Percentiles rank a stretch among this genome's conserved stretches.
Evolutionary conservation across 495 filamentous ascomycete genomes (phyloP).

Genomic region (Hypoxylon rickii): DNA sequence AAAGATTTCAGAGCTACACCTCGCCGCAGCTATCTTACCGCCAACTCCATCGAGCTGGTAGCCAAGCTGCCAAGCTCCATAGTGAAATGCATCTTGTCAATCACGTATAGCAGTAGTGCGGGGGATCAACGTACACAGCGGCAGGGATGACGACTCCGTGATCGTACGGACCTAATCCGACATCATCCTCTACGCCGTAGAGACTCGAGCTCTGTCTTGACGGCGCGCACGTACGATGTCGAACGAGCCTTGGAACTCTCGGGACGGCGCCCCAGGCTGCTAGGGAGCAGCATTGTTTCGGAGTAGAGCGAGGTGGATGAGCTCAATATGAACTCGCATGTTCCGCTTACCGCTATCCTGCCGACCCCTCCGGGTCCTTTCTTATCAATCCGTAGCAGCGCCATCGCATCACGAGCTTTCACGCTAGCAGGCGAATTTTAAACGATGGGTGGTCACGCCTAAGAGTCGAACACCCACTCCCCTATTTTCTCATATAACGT

Average conservation of each 20-base stretch:
- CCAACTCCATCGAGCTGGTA: conserved; percentile 6
- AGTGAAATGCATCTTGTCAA: conserved; percentile 17
- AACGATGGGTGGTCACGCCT: conserved; percentile 10
- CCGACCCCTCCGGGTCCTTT: too few species aligned
- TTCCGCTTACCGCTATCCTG: too few species aligned
- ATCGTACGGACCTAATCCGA: too few species aligned
- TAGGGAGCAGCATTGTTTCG: too few species aligned
- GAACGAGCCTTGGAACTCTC: conserved; percentile 20
- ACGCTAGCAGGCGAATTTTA: neutral
- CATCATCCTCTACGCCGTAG: too few species aligned
- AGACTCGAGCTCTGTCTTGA: too few species aligned
- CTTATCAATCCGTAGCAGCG: conserved; percentile 20
- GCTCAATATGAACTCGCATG: neutral
- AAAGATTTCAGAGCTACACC: neutral
- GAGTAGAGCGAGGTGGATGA: conserved; percentile 1
- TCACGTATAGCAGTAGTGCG: conserved; percentile 23
- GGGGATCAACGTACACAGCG: conserved; percentile 12
- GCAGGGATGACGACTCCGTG: conserved; percentile 8
- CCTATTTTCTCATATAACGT: neutral
- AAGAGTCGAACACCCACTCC: conserved; percentile 5
- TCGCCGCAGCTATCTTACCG: neutral
- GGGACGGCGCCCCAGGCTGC: too few species aligned
- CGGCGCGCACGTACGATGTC: conserved; percentile 31
- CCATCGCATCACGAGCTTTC: conserved; percentile 20
- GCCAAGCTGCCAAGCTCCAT: conserved; percentile 15